Conservation (phyloP, 345 rosid genomes). For the Rhodamnia rubescens region DNA sequence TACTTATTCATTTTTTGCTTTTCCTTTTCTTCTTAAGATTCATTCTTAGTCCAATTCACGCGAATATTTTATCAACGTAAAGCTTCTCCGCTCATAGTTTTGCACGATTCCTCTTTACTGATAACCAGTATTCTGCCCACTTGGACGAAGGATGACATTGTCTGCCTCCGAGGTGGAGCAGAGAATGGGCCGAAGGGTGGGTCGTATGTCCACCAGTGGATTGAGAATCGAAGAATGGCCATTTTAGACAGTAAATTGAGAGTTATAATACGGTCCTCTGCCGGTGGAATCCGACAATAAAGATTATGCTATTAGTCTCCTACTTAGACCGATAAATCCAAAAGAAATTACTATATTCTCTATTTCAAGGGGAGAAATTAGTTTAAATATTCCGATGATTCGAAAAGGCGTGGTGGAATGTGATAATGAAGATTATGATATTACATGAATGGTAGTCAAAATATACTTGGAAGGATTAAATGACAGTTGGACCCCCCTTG, state of each 20-base stretch:
- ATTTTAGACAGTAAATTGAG: background rate
- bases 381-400: background rate
- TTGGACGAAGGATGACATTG: too few relatives aligned
- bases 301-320: too few relatives aligned
- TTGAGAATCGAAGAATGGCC: background rate
- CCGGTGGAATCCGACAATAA: background rate
- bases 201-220: background rate
- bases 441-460: background rate
- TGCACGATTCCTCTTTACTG: too few relatives aligned
- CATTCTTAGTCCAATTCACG: too few relatives aligned
- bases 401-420: background rate
- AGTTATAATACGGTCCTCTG: fast-evolving
- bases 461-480: background rate
- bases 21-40: too few relatives aligned
- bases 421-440: background rate
- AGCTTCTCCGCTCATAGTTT: too few relatives aligned
- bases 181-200: background rate
- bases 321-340: background rate
- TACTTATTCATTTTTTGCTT: too few relatives aligned
- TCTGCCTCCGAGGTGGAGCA: background rate
- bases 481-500: background rate
- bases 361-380: background rate
- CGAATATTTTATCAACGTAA: too few relatives aligned
- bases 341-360: background rate
- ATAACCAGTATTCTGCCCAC: too few relatives aligned